Evolutionary conservation across 2,329 filamentous ascomycete species (phyloP).

Genomic region (Neopestalotiopsis sp.): DNA sequence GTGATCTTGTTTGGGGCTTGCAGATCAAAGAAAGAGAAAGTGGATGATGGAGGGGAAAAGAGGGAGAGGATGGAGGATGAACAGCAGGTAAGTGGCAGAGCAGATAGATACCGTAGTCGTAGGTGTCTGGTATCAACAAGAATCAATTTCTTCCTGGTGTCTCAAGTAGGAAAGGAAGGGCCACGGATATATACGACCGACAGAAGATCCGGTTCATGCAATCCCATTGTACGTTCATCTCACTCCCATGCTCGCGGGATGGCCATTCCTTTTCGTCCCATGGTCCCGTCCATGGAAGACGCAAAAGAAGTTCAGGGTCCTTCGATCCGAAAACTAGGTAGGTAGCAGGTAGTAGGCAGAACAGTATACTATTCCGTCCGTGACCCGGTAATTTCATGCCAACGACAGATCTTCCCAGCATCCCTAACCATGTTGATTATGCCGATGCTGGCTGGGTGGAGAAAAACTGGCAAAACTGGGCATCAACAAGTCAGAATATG

Average conservation of each 20-base stretch:
- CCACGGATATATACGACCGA: background rate
- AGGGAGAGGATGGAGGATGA: background rate
- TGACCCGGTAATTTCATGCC: background rate
- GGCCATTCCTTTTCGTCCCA: background rate
- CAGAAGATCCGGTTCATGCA: background rate
- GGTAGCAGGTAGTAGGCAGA: background rate
- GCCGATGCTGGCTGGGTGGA: constrained; percentile 3
- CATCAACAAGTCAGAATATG: constrained; percentile 12
- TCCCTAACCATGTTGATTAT: constrained; percentile 9
- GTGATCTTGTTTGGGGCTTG: background rate
- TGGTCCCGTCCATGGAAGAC: background rate
- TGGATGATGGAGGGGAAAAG: background rate
- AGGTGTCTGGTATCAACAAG: background rate
- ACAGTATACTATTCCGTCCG: background rate
- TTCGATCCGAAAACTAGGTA: background rate
- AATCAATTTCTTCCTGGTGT: background rate
- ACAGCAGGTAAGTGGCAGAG: background rate
- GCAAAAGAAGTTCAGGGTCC: constrained; percentile 8
- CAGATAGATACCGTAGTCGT: background rate
- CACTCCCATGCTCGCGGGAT: background rate
- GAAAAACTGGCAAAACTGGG: constrained; percentile 4
- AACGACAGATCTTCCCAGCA: background rate
- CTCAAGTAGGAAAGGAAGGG: background rate
- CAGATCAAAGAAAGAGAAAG: constrained; percentile 8
- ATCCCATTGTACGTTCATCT: background rate